Conservation (phyloP, 1,139 yeast species). For the Arxiozyma bovina region DNA sequence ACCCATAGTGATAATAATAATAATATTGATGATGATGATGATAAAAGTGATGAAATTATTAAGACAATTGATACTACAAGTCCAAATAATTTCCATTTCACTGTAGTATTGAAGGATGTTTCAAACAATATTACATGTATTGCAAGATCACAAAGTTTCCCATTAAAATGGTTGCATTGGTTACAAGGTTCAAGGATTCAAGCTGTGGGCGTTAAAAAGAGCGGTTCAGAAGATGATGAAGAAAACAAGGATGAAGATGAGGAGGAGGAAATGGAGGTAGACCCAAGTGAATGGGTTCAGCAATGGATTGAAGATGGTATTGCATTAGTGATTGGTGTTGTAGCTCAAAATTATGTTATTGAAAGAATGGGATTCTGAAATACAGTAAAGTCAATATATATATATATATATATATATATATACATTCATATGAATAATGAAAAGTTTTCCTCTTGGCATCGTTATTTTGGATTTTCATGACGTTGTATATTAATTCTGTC, state of each 20-base stretch:
- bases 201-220: neutral
- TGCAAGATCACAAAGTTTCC: slow-evolving; percentile 83
- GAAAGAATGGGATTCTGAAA: slow-evolving; percentile 68
- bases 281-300: slow-evolving; percentile 92
- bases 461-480: no score
- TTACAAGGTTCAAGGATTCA: slow-evolving; percentile 38
- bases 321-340: slow-evolving; percentile 67
- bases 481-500: no score
- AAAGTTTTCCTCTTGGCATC: no score
- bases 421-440: neutral
- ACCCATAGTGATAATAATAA: slow-evolving; percentile 27
- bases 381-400: neutral
- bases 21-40: slow-evolving; percentile 25
- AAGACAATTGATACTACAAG: slow-evolving; percentile 5
- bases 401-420: neutral
- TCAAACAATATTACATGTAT: slow-evolving; percentile 66
- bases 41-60: neutral
- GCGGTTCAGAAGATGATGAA: slow-evolving; percentile 12
- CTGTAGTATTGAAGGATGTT: slow-evolving; percentile 65
- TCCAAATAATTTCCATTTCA: slow-evolving; percentile 50
- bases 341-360: slow-evolving; percentile 85
- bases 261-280: slow-evolving; percentile 44
- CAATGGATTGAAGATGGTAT: slow-evolving; percentile 86
- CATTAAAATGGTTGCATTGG: slow-evolving; percentile 85
- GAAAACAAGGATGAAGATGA: slow-evolving; percentile 14